A percentile compares a stretch with the other conserved stretches of the same genome.
These are phyloP conservation scores for Colletotrichum tamarilloi DNA, from an alignment of 2,329 filamentous ascomycete species.

Conservation along the genomic window DNA sequence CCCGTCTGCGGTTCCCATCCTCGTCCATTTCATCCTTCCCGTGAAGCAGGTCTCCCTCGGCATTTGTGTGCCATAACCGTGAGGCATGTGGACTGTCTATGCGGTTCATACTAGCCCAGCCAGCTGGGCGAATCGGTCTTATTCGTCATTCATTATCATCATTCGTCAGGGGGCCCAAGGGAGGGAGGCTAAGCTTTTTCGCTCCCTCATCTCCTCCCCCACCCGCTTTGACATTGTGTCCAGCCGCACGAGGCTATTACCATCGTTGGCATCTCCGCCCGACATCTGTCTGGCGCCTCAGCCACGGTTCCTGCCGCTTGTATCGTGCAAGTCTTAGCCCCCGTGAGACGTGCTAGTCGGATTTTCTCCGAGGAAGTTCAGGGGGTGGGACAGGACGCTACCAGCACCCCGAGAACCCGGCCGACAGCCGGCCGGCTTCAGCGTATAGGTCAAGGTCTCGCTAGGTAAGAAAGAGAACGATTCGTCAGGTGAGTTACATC, in stretches of 20 bases:
- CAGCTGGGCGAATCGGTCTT: slow-evolving; percentile 8
- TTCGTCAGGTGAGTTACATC: too few relatives aligned
- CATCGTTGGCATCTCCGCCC: not conserved
- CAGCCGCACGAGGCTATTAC: not conserved
- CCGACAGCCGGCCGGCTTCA: not conserved
- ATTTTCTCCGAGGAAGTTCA: not conserved
- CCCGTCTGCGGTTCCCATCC: not conserved
- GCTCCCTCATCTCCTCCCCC: not conserved
- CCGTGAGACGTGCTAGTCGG: not conserved
- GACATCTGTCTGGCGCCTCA: not conserved
- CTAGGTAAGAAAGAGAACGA: not conserved
- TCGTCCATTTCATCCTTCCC: not conserved
- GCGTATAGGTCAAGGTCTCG: too few relatives aligned
- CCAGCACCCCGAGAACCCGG: not conserved
- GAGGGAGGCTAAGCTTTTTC: not conserved
- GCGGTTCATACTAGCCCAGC: slow-evolving; percentile 4
- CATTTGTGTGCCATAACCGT: not conserved
- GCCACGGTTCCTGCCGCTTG: slow-evolving; percentile 9
- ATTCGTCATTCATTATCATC: not conserved
- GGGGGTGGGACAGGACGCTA: not conserved
- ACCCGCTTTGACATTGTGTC: not conserved
- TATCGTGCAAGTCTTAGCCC: not conserved
- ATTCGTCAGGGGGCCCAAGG: not conserved
- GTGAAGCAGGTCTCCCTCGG: not conserved
- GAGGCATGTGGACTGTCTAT: not conserved